Evolutionary conservation across 257 asterid species (phyloP).

Genomic region (Handroanthus guayacan): DNA sequence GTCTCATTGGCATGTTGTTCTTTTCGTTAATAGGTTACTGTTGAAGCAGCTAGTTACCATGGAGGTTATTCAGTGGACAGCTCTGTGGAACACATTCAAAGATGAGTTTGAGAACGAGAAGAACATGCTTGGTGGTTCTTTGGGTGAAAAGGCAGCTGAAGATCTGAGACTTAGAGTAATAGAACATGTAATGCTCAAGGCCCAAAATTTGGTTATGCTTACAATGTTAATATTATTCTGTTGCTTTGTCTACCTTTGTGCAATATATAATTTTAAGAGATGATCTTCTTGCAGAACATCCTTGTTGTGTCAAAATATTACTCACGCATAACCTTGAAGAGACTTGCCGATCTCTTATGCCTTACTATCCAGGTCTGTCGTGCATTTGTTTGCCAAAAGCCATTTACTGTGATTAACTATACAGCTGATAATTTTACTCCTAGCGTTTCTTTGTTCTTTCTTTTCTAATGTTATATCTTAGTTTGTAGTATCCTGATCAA

Average conservation of each 20-base stretch:
- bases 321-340: constrained; percentile 85
- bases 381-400: constrained; percentile 16
- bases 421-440: not conserved
- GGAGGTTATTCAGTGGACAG: constrained; percentile 95
- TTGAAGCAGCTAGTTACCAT: constrained; percentile 87
- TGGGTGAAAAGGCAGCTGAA: constrained; percentile 92
- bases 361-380: constrained; percentile 71
- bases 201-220: not conserved
- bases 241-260: not conserved
- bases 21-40: constrained; percentile 56
- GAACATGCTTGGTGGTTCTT: constrained; percentile 83
- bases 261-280: constrained; percentile 4
- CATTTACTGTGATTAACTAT: not conserved
- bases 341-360: constrained; percentile 88
- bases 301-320: constrained; percentile 94
- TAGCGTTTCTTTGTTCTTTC: not conserved
- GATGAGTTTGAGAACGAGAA: constrained; percentile 92
- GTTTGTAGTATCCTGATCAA: not conserved
- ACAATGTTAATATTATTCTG: constrained; percentile 13
- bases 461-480: too few relatives aligned
- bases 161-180: constrained; percentile 90
- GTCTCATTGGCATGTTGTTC: constrained; percentile 26
- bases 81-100: constrained; percentile 82
- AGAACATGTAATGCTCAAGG: constrained; percentile 73
- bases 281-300: constrained; percentile 75